A percentile compares a stretch with the other conserved stretches of the same genome.
Evolutionary conservation across 1,284 basidiomycete genomes (phyloP).

Genomic region (Gymnopus androsaceus): DNA sequence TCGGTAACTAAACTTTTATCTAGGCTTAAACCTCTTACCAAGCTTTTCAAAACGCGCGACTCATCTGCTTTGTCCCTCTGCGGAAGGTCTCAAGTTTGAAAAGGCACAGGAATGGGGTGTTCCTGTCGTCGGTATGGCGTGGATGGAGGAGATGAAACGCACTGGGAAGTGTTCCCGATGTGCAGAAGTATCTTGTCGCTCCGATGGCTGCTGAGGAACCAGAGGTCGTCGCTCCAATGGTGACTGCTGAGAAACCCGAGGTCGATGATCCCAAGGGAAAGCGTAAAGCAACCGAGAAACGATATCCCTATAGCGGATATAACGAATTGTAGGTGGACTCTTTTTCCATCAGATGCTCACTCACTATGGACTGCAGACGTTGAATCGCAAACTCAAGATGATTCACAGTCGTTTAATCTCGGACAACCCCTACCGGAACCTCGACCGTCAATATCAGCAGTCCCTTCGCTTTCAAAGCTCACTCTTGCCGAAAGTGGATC

Average conservation of each 20-base stretch:
- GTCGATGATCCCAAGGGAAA: conserved; percentile 29
- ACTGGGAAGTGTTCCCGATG: conserved; percentile 45
- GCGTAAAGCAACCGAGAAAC: conserved; percentile 26
- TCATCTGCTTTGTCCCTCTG: conserved; percentile 72
- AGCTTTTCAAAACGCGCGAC: conserved; percentile 66
- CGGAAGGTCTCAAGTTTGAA: conserved; percentile 67
- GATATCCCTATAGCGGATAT: conserved; percentile 36
- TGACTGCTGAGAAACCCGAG: conserved; percentile 24
- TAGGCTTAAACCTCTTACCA: conserved; percentile 57
- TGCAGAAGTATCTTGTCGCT: conserved; percentile 30
- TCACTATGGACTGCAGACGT: background rate
- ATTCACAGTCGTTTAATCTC: conserved; percentile 1
- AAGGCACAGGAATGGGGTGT: conserved; percentile 74
- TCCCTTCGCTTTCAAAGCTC: background rate
- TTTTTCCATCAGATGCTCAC: background rate
- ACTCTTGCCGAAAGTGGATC: background rate
- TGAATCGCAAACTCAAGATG: conserved; percentile 3
- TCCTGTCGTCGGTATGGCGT: conserved; percentile 59
- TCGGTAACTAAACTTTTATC: conserved; percentile 8
- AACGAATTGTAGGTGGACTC: conserved; percentile 35
- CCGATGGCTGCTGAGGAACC: conserved; percentile 25
- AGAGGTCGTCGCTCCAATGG: conserved; percentile 26
- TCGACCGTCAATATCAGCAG: background rate
- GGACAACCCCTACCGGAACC: background rate
- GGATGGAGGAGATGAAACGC: conserved; percentile 58